phyloP scores from a whole-genome alignment of 2,329 filamentous ascomycete species.

The Apiospora rasikravindrae region DNA sequence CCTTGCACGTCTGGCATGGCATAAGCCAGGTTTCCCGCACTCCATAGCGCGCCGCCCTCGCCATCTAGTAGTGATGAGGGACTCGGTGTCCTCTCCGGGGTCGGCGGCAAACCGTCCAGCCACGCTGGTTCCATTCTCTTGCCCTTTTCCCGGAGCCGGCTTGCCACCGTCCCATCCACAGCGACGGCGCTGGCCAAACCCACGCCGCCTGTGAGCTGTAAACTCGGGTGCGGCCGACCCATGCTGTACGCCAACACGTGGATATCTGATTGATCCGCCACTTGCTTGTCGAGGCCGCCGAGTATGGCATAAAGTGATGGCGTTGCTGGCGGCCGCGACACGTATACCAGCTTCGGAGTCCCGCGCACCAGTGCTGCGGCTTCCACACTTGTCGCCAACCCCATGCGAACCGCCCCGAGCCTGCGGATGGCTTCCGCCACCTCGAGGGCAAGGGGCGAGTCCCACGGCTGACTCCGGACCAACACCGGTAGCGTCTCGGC shows the following conservation, averaged over 20 bases:
- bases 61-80: background rate
- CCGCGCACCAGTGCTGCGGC: slow-evolving; percentile 39
- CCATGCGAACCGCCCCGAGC: slow-evolving; percentile 62
- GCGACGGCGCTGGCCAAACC: slow-evolving; percentile 51
- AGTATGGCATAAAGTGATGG: no score
- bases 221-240: slow-evolving; percentile 54
- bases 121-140: background rate
- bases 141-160: background rate
- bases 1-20: background rate
- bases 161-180: slow-evolving; percentile 47
- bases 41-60: background rate
- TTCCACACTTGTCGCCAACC: slow-evolving; percentile 49
- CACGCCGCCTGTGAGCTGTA: slow-evolving; percentile 58
- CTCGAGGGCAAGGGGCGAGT: slow-evolving; percentile 22
- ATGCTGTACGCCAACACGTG: slow-evolving; percentile 54
- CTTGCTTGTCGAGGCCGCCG: background rate
- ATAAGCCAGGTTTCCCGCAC: background rate
- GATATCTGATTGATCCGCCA: slow-evolving; percentile 40
- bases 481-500: slow-evolving; percentile 40
- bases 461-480: slow-evolving; percentile 21
- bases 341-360: slow-evolving; percentile 62
- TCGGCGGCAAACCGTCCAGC: background rate
- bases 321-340: slow-evolving; percentile 40
- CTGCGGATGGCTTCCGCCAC: slow-evolving; percentile 57
- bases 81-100: background rate